Evolutionary conservation across 1,139 yeast species (phyloP).

Genomic region (Nakaseomyces delphensis): DNA sequence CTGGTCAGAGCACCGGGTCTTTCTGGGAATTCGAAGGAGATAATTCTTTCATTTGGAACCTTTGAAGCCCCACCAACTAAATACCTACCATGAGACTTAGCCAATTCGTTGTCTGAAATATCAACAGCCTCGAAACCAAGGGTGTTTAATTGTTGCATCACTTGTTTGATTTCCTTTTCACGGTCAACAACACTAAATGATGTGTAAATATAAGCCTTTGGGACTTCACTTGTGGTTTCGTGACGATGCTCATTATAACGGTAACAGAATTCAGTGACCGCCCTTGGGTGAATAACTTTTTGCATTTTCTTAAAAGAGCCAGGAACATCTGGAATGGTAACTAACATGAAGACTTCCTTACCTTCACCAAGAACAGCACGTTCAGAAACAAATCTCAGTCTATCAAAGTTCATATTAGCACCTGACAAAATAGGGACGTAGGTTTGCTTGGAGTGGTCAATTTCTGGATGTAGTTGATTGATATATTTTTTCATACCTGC

Average conservation of each 20-base stretch:
- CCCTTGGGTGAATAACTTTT: conserved; percentile 69
- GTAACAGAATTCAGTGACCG: conserved; percentile 89
- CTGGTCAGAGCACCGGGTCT: conserved; percentile 87
- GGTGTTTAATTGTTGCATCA: conserved; percentile 37
- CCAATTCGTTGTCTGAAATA: conserved; percentile 85
- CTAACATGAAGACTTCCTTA: conserved; percentile 83
- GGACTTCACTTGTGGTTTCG: conserved; percentile 30
- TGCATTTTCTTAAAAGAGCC: conserved; percentile 81
- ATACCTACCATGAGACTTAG: conserved; percentile 93
- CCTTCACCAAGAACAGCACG: conserved; percentile 98
- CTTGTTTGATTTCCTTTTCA: conserved; percentile 44
- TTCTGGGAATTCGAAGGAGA: conserved; percentile 91
- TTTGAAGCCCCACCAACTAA: conserved; percentile 81
- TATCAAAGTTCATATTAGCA: conserved; percentile 96
- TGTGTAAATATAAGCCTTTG: conserved; percentile 70
- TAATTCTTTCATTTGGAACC: conserved; percentile 63
- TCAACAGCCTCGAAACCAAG: conserved; percentile 65
- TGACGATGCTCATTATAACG: conserved; percentile 49
- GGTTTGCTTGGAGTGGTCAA: conserved; percentile 62
- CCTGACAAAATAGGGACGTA: conserved; percentile 87
- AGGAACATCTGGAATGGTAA: conserved; percentile 83
- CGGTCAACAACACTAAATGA: conserved; percentile 79
- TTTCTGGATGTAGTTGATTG: conserved; percentile 46
- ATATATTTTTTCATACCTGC: conserved; percentile 90
- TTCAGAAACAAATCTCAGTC: conserved; percentile 93